Evolutionary conservation across 306 rosid species (phyloP).

Genomic region (Gynostemma pentaphyllum): DNA sequence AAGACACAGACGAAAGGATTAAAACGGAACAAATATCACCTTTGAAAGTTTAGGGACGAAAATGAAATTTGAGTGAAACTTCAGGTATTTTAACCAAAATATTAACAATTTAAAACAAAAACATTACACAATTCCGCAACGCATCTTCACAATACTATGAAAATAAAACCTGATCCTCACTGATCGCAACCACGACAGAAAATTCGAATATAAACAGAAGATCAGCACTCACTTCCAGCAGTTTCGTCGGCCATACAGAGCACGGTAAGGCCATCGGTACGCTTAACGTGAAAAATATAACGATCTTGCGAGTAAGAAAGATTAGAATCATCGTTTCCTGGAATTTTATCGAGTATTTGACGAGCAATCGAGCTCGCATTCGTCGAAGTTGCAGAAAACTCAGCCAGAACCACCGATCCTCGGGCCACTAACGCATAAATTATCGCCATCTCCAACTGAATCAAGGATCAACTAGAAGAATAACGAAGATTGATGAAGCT

Average conservation of each 20-base stretch:
- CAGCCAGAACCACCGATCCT: constrained; percentile 89
- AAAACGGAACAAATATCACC: no score
- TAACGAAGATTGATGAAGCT: neutral
- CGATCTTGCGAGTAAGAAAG: constrained; percentile 96
- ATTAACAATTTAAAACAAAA: neutral
- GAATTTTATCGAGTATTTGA: constrained; percentile 74
- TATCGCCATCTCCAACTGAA: constrained; percentile 44
- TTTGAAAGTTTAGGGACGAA: no score
- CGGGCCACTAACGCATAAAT: constrained; percentile 76
- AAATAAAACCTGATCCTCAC: neutral
- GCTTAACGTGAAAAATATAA: constrained; percentile 75
- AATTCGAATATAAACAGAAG: neutral
- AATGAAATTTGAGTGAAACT: no score
- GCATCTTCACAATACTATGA: neutral
- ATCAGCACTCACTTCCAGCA: constrained; percentile 55
- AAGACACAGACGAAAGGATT: no score
- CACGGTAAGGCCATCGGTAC: constrained; percentile 97
- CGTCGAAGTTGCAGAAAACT: constrained; percentile 59
- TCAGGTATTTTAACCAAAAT: no score
- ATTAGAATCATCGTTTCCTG: constrained; percentile 64
- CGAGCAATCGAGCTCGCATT: constrained; percentile 76
- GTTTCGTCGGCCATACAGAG: constrained; percentile 97
- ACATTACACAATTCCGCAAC: neutral
- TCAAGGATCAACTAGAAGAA: neutral
- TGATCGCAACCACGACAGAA: neutral